phyloP scores from a whole-genome alignment of 306 rosid genomes.

The Oemleria cerasiformis region DNA sequence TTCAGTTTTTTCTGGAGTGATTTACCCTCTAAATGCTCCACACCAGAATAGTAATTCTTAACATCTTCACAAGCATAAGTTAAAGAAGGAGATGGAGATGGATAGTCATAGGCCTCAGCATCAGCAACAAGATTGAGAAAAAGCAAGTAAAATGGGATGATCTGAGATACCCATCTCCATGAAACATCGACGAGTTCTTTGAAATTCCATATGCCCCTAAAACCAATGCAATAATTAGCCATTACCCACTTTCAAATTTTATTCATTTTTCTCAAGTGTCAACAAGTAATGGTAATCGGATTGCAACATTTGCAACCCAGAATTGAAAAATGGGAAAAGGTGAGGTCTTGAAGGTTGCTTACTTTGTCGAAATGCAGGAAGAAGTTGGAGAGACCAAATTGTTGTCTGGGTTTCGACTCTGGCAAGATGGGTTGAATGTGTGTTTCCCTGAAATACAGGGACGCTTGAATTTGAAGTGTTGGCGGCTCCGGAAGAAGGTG shows the following conservation, averaged over 20 bases:
- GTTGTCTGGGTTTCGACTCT: not conserved
- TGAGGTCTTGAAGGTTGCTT: not conserved
- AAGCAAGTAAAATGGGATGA: conserved; percentile 50
- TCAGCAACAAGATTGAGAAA: conserved; percentile 36
- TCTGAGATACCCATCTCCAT: conserved; percentile 49
- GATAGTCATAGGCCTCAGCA: conserved; percentile 43
- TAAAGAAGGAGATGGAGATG: conserved; percentile 31
- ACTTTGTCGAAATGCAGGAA: conserved; percentile 6
- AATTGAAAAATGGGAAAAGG: not conserved
- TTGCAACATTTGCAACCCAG: not conserved
- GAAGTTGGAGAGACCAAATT: conserved; percentile 1
- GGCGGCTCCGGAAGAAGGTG: not conserved
- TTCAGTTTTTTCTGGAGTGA: conserved; percentile 46
- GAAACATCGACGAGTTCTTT: conserved; percentile 23
- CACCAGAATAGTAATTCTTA: conserved; percentile 39
- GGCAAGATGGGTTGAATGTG: not conserved
- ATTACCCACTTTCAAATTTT: not conserved
- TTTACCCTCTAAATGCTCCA: conserved; percentile 39
- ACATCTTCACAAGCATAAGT: conserved; percentile 56
- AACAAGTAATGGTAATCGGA: not conserved
- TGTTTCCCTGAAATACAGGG: not conserved
- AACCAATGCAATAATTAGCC: not conserved
- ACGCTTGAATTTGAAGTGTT: conserved; percentile 1
- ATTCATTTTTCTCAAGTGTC: no score
- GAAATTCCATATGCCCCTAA: conserved; percentile 27